A percentile compares a stretch with the other conserved stretches of the same genome.
These are phyloP conservation scores for Vanrija sp. DNA, from an alignment of 1,284 basidiomycete species.

Conservation along the genomic window DNA sequence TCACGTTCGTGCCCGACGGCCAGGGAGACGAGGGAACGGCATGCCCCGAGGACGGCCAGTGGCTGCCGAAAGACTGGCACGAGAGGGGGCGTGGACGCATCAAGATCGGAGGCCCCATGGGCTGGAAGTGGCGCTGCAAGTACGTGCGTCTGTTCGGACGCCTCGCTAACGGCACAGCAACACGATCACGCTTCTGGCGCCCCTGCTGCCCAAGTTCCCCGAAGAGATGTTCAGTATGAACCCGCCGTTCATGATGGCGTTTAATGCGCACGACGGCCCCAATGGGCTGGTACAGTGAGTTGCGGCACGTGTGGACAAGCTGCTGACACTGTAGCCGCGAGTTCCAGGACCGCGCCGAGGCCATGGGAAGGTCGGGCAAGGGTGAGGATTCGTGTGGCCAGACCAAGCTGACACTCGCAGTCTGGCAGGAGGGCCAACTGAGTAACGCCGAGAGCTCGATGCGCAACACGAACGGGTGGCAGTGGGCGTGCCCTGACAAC, in stretches of 20 bases:
- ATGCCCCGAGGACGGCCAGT: constrained; percentile 23
- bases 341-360: constrained; percentile 28
- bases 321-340: constrained; percentile 1
- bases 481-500: constrained; percentile 37
- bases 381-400: constrained; percentile 8
- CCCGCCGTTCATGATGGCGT: constrained; percentile 32
- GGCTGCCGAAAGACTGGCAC: constrained; percentile 16
- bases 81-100: constrained; percentile 31
- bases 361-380: constrained; percentile 24
- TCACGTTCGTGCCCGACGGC: constrained; percentile 41
- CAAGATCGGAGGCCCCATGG: constrained; percentile 22
- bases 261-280: constrained; percentile 36
- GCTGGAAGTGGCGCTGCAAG: constrained; percentile 38
- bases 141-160: constrained; percentile 12
- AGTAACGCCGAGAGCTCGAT: constrained; percentile 29
- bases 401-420: constrained; percentile 3
- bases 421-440: constrained; percentile 31
- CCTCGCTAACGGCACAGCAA: constrained; percentile 21
- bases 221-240: constrained; percentile 28
- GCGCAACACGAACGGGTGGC: constrained; percentile 38
- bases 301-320: background rate
- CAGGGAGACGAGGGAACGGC: constrained; percentile 32
- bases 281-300: constrained; percentile 26
- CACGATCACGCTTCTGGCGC: constrained; percentile 33
- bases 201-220: constrained; percentile 32